Base-by-base conservation (phyloP, 805 yeast species). In the Wickerhamiella australiensis region DNA sequence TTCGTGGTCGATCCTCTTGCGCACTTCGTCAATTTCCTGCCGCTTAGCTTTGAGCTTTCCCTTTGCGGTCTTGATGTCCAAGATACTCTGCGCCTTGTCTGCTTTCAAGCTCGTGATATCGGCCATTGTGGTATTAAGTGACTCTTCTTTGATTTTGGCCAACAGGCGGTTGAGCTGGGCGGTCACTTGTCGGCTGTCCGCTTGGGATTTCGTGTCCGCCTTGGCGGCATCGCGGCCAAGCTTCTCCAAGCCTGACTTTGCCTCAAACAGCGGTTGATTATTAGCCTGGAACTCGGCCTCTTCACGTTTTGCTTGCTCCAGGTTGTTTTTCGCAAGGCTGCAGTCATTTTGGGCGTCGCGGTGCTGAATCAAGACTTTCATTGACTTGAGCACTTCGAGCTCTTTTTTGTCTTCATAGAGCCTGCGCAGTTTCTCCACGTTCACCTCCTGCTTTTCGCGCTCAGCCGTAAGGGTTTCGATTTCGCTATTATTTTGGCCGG, bases 341-440 rank as follows among this genome's bases (percentile, higher is more conserved):
- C 65, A 54, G 43, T 81, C 68, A 7, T 27, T 27, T 7, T 37
- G 17, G 4, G 53, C 51, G 3, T 26, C 27, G 27, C 18, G 36
- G 11, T 44, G 47, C n/a, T 26, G 43, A 15, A 27, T 11, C 8
- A 52, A 12, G 11, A 15, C 23, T 23, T 38, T 44, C 22, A 42
- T 25, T 13, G 37, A 29, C 22, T 43, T 29, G 11, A 44, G 26
- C 31, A 18, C 20, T 31, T 47, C 36, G 21, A 25, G 40, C 8
- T 51, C 38, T 41, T 46, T 43, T 35, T 27, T 40, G 41, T 42
- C 36, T 36, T 42, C 42, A 11, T 37, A 23, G 11, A 44, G 35
- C 22, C 22, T 38, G 26, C 40, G 31, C 27, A 50, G 50, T 11
- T 40, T 15, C 31, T 31, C 42, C n/a, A 51, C 47, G 15, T 41